Evolutionary conservation across 208 protist genomes (phyloP), one percentile per base, ranked within the genome.

Genomic region (Porcisia deanei): DNA sequence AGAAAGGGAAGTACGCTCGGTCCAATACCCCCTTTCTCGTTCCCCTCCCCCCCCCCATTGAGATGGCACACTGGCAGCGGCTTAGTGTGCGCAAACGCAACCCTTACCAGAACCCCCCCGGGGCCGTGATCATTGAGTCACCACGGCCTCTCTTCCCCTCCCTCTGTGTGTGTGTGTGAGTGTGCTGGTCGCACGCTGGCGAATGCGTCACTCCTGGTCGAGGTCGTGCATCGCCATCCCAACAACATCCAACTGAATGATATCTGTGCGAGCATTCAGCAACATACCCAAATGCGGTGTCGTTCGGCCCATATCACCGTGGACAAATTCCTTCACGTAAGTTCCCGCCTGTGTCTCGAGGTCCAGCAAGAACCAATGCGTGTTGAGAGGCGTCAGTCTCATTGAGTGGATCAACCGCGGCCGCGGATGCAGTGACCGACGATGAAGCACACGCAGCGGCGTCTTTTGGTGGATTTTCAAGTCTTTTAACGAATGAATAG

Each of bases 271-370:
- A 39, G 83, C 83, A 60, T 86, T 81, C 25, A 99, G 84, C 70
- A 99, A 69, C 37, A 73, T 80, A 22, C 91, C 92, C 18, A 99
- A 67, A 72, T 87, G 88, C 30, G 98, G 98, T 12, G 64, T 75
- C 8, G 98, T 99, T 55, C 98, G 87, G 20, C 98, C 98, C 76
- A 98, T 88, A 77, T 99, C 98, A 25, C 98, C 97, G 77, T 99
- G 96, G 30, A 99, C 96, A 90, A 99, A 99, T 89, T 99, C 98
- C 85, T 99, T 99, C 69, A 99, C 95, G 83, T 99, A 99, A 5
- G 98, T 99, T 16, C 98, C 98, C 1, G 98, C 97, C 80, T 96
- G 88, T 2, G 97, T 98, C 76, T 91, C 92, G 18, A 99, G 72
- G 60, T 98, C 95, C 34, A 98, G 77, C 59, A 98, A 18, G 49